These are phyloP conservation scores for Xylaria digitata DNA, from an alignment of 2,329 filamentous ascomycete genomes.

Conservation along the genomic window DNA sequence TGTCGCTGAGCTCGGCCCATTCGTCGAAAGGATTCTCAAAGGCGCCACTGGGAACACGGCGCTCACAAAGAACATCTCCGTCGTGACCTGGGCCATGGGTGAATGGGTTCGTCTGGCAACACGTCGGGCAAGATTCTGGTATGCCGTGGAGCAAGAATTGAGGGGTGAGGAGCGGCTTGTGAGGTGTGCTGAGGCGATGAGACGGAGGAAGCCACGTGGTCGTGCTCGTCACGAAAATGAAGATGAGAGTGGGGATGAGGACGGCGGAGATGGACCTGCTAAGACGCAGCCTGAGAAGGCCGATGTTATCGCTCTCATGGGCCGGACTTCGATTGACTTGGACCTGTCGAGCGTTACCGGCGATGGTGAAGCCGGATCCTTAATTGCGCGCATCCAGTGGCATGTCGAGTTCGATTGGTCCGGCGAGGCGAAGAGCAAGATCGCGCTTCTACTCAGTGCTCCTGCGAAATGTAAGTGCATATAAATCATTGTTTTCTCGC, in stretches of 20 bases:
- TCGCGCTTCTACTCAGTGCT: conserved; percentile 66
- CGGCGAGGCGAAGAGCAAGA: conserved; percentile 72
- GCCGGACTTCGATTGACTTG: conserved; percentile 62
- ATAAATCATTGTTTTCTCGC: background rate
- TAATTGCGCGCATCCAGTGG: conserved; percentile 69
- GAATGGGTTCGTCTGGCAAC: conserved; percentile 73
- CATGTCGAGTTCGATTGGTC: conserved; percentile 76
- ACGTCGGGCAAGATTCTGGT: conserved; percentile 73
- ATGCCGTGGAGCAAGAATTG: conserved; percentile 62
- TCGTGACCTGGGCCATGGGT: conserved; percentile 74
- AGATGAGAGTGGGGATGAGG: conserved; percentile 24
- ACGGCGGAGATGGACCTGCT: background rate
- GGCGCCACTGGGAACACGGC: conserved; percentile 54
- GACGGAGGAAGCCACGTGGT: conserved; percentile 35
- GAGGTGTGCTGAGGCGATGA: conserved; percentile 49
- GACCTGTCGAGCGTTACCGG: conserved; percentile 51
- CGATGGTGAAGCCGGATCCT: conserved; percentile 50
- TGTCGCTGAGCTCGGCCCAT: conserved; percentile 66
- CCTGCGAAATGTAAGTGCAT: conserved; percentile 71
- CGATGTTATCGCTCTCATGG: conserved; percentile 66
- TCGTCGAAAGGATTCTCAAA: conserved; percentile 58
- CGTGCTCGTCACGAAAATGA: conserved; percentile 16
- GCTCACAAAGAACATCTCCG: conserved; percentile 66
- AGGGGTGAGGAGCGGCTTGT: conserved; percentile 50
- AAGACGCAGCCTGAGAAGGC: conserved; percentile 48